Base-by-base conservation (phyloP, 352 stramenopile genomes). In the Albugo laibachii region DNA sequence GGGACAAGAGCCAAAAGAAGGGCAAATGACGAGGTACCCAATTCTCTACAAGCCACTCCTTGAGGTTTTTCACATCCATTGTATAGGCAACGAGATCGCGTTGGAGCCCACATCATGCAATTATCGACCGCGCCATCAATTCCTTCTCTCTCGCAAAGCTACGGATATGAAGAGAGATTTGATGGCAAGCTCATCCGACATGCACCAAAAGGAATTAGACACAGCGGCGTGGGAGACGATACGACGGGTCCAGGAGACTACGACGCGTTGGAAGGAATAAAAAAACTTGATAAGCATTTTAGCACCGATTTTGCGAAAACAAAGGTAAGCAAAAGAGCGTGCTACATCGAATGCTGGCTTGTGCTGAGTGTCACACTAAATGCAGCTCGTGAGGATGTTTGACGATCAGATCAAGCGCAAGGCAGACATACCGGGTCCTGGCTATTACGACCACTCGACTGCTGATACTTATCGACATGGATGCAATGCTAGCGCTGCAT, bases 131-230 rank as follows among this genome's bases (percentile, higher is more conserved):
- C 72, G 13, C 75, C 75, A 14, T 87, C 75, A 0, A 87, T 87
- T 34, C 75, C 75, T 0, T 80, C 60, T 2, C 56, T 74, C 0
- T 65, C 69, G 4, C 75, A 87, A 43, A 87, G 75, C 52, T 87
- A 80, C 53, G 75, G 75, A 2, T 84, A 87, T 41, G 75, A 84
- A 18, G 65, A 87, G 57, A 59, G 66, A 10, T 63, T 65, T 3
- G 68, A 84, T 50, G 75, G 75, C 0, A 83, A 84, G 38, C 59
- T 87, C 1, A 60, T 87, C 21, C 69, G 70, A 0, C 69, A 87
- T 16, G 55, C 83, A n/a, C 71, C 75, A 8, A 57, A 54, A 0
- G 61, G 66, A 21, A 58, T 79, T 0, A 70, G 71, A 0, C 61
- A 84, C 48, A 62, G 66, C 45, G 74, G 74, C 0, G 57, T 61